Conservation (phyloP, 2,329 filamentous ascomycete species). For the Claviceps sp. region DNA sequence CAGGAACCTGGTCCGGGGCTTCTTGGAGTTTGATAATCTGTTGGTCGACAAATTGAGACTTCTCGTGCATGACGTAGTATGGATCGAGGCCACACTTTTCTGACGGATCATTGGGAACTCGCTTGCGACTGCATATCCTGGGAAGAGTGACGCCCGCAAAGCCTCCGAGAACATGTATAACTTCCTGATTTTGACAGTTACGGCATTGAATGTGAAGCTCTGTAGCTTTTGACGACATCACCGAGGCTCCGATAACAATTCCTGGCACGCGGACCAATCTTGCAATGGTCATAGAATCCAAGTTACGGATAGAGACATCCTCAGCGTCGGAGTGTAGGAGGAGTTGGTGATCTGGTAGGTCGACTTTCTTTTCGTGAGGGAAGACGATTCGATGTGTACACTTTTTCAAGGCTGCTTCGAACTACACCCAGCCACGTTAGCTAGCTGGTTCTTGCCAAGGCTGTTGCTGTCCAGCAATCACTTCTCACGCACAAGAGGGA, state of each 20-base stretch:
- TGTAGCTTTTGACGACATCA: constrained; percentile 91
- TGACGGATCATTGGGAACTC: constrained; percentile 49
- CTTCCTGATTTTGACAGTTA: constrained; percentile 62
- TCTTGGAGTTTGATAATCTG: constrained; percentile 97
- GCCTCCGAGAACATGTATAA: constrained; percentile 63
- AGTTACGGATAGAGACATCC: constrained; percentile 82
- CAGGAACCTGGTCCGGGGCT: constrained; percentile 91
- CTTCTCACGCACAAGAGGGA: constrained; percentile 61
- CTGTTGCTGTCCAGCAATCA: neutral
- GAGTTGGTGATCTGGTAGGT: constrained; percentile 82
- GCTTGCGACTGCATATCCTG: constrained; percentile 55
- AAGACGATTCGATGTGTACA: constrained; percentile 92
- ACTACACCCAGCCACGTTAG: constrained; percentile 36
- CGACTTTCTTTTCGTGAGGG: constrained; percentile 52
- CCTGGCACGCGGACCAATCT: constrained; percentile 93
- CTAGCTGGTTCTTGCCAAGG: neutral
- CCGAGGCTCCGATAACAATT: constrained; percentile 94
- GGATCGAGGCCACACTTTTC: constrained; percentile 83
- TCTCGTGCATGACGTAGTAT: constrained; percentile 91
- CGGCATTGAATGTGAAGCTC: constrained; percentile 76
- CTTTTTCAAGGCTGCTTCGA: constrained; percentile 77
- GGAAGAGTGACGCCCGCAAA: constrained; percentile 82
- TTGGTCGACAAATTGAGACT: constrained; percentile 89
- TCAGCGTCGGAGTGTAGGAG: constrained; percentile 86
- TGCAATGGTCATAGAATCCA: constrained; percentile 85